Conservation (phyloP, 768 basidiomycete species). For the Dioszegia crocea region DNA sequence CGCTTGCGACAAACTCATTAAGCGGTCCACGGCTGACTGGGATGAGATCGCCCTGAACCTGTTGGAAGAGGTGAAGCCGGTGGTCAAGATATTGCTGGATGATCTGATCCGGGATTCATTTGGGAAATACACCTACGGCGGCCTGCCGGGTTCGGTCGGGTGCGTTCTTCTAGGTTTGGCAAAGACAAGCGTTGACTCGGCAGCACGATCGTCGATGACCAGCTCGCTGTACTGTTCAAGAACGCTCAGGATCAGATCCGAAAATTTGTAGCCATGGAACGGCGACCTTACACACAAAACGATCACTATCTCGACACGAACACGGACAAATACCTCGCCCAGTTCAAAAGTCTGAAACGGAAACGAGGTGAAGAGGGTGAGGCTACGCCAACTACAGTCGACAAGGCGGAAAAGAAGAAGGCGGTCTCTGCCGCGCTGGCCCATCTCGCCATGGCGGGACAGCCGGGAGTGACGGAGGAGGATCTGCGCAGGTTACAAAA, state of each 20-base stretch:
- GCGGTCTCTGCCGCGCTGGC: no score
- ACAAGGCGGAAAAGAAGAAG: no score
- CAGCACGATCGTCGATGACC: neutral
- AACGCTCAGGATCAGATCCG: neutral
- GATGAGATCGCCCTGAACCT: neutral
- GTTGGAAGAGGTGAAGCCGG: neutral
- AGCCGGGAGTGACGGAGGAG: neutral
- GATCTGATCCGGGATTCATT: neutral
- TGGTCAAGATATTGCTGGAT: neutral
- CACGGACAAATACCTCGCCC: neutral
- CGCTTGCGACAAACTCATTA: neutral
- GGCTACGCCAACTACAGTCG: neutral
- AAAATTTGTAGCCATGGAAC: neutral
- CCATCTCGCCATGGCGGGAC: neutral
- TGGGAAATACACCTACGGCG: neutral
- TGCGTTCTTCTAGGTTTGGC: neutral
- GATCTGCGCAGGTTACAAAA: neutral
- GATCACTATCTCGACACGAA: neutral
- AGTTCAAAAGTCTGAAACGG: neutral
- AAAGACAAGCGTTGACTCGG: neutral
- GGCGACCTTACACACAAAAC: slow-evolving; percentile 1
- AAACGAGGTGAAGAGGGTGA: no score
- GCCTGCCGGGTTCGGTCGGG: neutral
- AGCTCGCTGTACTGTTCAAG: neutral
- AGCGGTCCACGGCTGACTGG: neutral